These are phyloP conservation scores for Botryotinia narcissicola DNA, from an alignment of 2,329 filamentous ascomycete genomes.

Conservation along the genomic window DNA sequence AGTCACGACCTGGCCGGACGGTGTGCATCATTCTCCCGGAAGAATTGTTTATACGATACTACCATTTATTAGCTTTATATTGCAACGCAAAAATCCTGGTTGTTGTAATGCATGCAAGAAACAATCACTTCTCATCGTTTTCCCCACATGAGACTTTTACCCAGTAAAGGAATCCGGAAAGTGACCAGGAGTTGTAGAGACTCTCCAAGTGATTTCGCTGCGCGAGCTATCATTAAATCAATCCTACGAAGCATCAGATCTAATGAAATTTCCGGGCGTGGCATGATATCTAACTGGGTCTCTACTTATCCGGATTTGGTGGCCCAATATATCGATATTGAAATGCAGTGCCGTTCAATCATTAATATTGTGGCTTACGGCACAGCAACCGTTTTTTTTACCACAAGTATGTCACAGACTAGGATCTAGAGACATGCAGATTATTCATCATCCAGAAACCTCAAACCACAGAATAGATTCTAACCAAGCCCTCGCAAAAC, in stretches of 20 bases:
- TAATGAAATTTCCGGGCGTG: background rate
- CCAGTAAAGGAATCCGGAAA: slow-evolving; percentile 10
- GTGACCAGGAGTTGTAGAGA: slow-evolving; percentile 2
- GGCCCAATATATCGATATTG: slow-evolving; percentile 17
- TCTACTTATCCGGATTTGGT: slow-evolving; percentile 9
- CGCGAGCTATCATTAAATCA: slow-evolving; percentile 14
- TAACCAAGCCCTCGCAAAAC: background rate
- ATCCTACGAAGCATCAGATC: slow-evolving; percentile 16
- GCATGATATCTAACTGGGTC: slow-evolving; percentile 1
- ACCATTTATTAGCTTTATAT: slow-evolving; percentile 15
- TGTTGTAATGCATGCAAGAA: slow-evolving; percentile 12
- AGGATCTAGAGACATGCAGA: slow-evolving; percentile 8
- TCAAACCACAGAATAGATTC: background rate
- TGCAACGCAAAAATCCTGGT: slow-evolving; percentile 14
- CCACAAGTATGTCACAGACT: background rate
- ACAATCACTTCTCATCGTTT: background rate
- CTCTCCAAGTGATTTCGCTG: background rate
- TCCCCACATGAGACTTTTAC: slow-evolving; percentile 1
- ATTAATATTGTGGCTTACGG: slow-evolving; percentile 18
- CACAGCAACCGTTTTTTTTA: slow-evolving; percentile 15
- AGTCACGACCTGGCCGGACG: slow-evolving; percentile 11
- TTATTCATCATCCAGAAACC: background rate
- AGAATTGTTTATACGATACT: background rate
- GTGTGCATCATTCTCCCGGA: slow-evolving; percentile 4
- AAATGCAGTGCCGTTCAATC: slow-evolving; percentile 16